These are phyloP conservation scores for Oryza meridionalis DNA, from an alignment of 176 grass and related monocot species.

Conservation along the genomic window DNA sequence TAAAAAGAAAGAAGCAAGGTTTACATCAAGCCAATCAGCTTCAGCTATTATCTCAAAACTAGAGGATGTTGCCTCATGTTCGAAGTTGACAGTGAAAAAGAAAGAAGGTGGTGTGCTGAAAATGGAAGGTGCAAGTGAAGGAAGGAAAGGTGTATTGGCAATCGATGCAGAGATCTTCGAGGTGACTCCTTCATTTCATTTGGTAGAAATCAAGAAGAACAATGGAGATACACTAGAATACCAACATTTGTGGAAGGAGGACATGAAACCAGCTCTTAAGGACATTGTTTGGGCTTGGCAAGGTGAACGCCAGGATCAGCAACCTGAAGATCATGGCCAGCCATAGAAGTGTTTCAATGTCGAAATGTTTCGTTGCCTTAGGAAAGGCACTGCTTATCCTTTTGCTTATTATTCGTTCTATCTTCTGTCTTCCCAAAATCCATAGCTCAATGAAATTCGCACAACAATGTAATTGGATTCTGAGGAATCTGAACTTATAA, in stretches of 20 bases:
- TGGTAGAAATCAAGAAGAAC: slow-evolving; percentile 57
- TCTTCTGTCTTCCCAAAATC: neutral
- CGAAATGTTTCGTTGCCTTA: neutral
- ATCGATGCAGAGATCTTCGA: slow-evolving; percentile 56
- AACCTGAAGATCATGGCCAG: neutral
- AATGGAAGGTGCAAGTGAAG: slow-evolving; percentile 49
- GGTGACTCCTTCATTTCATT: slow-evolving; percentile 51
- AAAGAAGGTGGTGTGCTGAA: slow-evolving; percentile 50
- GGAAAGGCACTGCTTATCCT: neutral
- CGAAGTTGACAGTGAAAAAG: slow-evolving; percentile 45
- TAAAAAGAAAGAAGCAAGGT: slow-evolving; percentile 44
- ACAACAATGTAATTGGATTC: slow-evolving; percentile 7
- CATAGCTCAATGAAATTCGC: neutral
- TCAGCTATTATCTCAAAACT: slow-evolving; percentile 52
- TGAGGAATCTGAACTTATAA: slow-evolving; percentile 8
- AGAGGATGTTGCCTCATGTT: slow-evolving; percentile 36
- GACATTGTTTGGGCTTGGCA: slow-evolving; percentile 66
- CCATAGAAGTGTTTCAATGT: neutral
- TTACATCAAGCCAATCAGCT: slow-evolving; percentile 48
- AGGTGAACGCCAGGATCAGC: slow-evolving; percentile 19
- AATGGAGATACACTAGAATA: slow-evolving; percentile 52
- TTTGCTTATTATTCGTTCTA: neutral
- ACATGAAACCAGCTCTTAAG: slow-evolving; percentile 45
- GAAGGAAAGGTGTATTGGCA: slow-evolving; percentile 46
- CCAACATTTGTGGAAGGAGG: slow-evolving; percentile 38